Evolutionary conservation across 2,329 filamentous ascomycete genomes (phyloP).

Genomic region (Colletotrichum salicis): DNA sequence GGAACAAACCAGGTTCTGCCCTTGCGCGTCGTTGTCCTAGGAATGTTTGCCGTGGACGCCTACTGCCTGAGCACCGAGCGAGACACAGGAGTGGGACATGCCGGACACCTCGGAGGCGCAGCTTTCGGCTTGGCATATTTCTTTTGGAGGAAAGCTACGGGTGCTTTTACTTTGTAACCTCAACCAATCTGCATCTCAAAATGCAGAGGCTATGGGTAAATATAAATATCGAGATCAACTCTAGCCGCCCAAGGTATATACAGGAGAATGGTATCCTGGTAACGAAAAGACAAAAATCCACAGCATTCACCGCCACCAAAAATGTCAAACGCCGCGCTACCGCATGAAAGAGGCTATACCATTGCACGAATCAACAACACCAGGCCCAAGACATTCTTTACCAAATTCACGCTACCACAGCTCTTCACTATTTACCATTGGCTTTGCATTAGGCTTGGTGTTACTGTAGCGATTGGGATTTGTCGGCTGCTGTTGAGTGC

Average conservation of each 20-base stretch:
- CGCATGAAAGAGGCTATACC: constrained; percentile 7
- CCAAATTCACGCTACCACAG: constrained; percentile 12
- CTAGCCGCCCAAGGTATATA: constrained; percentile 14
- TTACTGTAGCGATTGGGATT: constrained; percentile 14
- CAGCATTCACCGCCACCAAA: background rate
- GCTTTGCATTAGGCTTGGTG: constrained; percentile 19
- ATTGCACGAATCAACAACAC: background rate
- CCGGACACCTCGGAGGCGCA: constrained; percentile 27
- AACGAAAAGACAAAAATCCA: background rate
- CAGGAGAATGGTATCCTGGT: constrained; percentile 5
- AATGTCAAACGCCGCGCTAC: constrained; percentile 26
- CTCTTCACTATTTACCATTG: constrained; percentile 33
- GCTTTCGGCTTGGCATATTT: constrained; percentile 29
- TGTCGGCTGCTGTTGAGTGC: constrained; percentile 18
- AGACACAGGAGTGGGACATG: constrained; percentile 26
- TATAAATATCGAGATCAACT: constrained; percentile 28
- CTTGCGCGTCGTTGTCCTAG: constrained; percentile 18
- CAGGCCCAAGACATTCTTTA: background rate
- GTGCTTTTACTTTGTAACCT: constrained; percentile 17
- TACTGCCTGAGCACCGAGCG: constrained; percentile 22
- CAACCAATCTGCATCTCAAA: background rate
- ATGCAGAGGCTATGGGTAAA: background rate
- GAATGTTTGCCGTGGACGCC: constrained; percentile 23
- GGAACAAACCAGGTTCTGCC: constrained; percentile 16
- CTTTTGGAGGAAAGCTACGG: constrained; percentile 1